A percentile compares a stretch with the other conserved stretches of the same genome.
Conservation (phyloP, 257 asterid species). For the Craterostigma plantagineum region DNA sequence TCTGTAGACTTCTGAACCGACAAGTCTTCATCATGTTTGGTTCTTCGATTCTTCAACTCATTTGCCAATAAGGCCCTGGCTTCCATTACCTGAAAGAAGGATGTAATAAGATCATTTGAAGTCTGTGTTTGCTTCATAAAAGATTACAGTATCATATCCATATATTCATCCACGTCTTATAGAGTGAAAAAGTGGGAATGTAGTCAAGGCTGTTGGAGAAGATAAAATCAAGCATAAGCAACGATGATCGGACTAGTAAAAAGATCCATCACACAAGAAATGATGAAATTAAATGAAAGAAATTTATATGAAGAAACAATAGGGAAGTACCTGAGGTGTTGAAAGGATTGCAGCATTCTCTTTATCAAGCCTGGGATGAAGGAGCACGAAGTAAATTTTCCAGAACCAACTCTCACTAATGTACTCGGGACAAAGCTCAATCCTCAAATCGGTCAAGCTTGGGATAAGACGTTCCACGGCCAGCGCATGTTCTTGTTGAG, state of each 20-base stretch:
- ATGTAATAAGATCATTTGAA: not conserved
- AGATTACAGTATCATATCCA: too few relatives aligned
- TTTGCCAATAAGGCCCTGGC: constrained; percentile 51
- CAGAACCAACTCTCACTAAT: constrained; percentile 80
- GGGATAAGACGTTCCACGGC: constrained; percentile 80
- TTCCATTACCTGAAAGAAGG: constrained; percentile 38
- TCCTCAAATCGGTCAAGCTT: constrained; percentile 61
- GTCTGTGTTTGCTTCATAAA: too few relatives aligned
- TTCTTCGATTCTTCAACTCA: constrained; percentile 26
- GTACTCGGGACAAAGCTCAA: constrained; percentile 78
- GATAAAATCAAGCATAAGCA: too few relatives aligned
- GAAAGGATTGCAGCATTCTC: constrained; percentile 47
- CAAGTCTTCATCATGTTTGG: constrained; percentile 15
- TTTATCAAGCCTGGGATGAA: constrained; percentile 56
- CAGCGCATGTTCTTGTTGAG: constrained; percentile 87
- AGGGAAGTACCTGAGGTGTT: constrained; percentile 50
- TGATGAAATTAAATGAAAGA: too few relatives aligned
- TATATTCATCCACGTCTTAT: too few relatives aligned
- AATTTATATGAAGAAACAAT: not conserved
- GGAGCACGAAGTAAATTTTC: constrained; percentile 83
- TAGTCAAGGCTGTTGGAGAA: too few relatives aligned
- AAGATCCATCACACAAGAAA: too few relatives aligned
- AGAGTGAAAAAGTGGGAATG: too few relatives aligned
- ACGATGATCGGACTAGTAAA: too few relatives aligned
- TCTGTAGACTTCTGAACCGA: constrained; percentile 14